Evolutionary conservation across 2,329 filamentous ascomycete species (phyloP).

Genomic region (Colletotrichum simmondsii): DNA sequence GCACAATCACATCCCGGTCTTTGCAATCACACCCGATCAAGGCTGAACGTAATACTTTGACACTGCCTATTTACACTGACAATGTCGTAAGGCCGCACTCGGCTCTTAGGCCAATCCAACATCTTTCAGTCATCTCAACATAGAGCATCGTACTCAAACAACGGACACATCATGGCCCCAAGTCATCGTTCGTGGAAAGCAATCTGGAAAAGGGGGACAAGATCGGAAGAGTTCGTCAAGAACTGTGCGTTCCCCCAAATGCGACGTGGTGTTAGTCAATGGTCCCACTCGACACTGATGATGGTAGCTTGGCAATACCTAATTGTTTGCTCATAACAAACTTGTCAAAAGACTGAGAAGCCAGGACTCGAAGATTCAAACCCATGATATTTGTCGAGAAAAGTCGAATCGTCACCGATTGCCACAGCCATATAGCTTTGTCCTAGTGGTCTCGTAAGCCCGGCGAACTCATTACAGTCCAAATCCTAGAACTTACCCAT

Average conservation of each 20-base stretch:
- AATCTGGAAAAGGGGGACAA: background rate
- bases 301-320: constrained; percentile 30
- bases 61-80: background rate
- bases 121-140: background rate
- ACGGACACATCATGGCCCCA: too few relatives aligned
- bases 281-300: constrained; percentile 3
- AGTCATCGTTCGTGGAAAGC: background rate
- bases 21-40: background rate
- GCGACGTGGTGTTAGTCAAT: constrained; percentile 17
- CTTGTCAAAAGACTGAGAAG: background rate
- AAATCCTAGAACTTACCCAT: background rate
- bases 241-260: background rate
- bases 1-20: background rate
- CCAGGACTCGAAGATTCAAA: background rate
- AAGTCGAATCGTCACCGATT: background rate
- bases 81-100: background rate
- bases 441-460: background rate
- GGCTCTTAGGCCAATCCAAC: background rate
- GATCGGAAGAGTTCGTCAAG: background rate
- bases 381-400: background rate
- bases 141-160: constrained; percentile 16
- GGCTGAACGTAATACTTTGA: background rate
- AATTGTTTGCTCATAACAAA: constrained; percentile 13
- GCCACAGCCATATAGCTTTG: background rate
- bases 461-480: background rate